phyloP scores from a whole-genome alignment of 2,329 filamentous ascomycete species.

The Graphilbum sp. region DNA sequence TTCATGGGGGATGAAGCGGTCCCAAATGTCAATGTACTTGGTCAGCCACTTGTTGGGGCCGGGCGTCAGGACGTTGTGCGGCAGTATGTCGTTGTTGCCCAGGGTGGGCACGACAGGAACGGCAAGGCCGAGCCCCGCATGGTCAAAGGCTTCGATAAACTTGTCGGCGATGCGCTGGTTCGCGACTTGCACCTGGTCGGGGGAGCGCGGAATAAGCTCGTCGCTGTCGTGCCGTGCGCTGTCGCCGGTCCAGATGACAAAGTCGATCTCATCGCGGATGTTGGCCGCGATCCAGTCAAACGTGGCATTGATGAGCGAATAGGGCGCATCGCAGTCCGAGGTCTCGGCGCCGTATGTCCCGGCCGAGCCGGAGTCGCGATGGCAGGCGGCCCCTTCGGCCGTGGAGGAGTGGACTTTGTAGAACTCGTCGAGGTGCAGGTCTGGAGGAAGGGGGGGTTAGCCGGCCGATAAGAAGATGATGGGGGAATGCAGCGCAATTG shows the following conservation, averaged over 20 bases:
- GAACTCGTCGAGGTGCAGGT: conserved; percentile 80
- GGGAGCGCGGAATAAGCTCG: conserved; percentile 58
- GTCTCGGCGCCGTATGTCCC: conserved; percentile 74
- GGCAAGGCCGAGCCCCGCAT: conserved; percentile 39
- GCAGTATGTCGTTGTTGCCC: conserved; percentile 94
- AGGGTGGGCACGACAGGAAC: conserved; percentile 81
- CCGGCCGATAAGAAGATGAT: too few species aligned
- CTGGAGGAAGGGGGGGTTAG: conserved; percentile 25
- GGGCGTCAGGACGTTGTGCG: conserved; percentile 78
- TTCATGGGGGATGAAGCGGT: conserved; percentile 73
- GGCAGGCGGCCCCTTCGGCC: conserved; percentile 54
- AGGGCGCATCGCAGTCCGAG: conserved; percentile 75
- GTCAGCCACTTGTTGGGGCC: conserved; percentile 81
- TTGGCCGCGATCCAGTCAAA: conserved; percentile 76
- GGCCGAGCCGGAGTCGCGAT: conserved; percentile 59
- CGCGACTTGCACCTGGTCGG: conserved; percentile 57
- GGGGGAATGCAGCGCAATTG: too few species aligned
- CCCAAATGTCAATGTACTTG: conserved; percentile 65
- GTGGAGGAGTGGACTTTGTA: conserved; percentile 69
- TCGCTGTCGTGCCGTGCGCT: conserved; percentile 83
- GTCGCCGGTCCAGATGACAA: conserved; percentile 87
- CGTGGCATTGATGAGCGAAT: conserved; percentile 68
- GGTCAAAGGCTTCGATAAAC: conserved; percentile 57
- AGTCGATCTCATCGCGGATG: conserved; percentile 65
- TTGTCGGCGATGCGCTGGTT: conserved; percentile 64